Evolutionary conservation across 1,284 basidiomycete genomes (phyloP), one percentile per base, ranked within the genome.

Genomic region (Leccinum angustisporum): DNA sequence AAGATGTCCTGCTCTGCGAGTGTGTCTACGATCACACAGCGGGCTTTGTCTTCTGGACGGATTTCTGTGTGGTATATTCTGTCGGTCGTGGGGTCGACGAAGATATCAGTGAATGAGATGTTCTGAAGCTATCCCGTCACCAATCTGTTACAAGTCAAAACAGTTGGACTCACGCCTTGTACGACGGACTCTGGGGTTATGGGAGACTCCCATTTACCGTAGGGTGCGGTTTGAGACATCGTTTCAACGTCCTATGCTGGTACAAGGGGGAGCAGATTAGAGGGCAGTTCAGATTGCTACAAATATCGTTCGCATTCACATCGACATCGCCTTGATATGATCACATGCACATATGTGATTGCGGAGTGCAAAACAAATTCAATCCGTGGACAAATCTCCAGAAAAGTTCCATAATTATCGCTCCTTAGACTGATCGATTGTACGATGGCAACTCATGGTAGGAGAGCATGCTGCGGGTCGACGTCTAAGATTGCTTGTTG

Each of bases 131-230:
- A 50, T 48, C n/a, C 1, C 2, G 18, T 58, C 27, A 65, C 3
- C 51, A 11, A 18, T 51, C 10, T 18, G 46, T 54, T 18, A 46
- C 14, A 14, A 54, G 46, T 6, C 36, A 8, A 9, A 18, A 7
- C 14, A 11, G 1, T 33, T 18, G 27, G 9, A 69, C 69, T 59
- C 57, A 87, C 85, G 57, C 77, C 79, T 71, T 84, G 78, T 5
- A 80, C 79, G 58, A 90, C 77, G 14, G 80, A 75, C 59, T 84
- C 81, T 27, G 82, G 77, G 1, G 82, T 80, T 61, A 90, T 81
- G 13, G 83, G 80, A 4, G 87, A 88, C 5, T 77, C 70, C 86
- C 88, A 88, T 52, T 80, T 82, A 30, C 86, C 86, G 68, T 80
- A 87, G 0, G 86, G 83, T 13, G 83, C 82, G 31, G 62, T 68